Evolutionary conservation across 192 early-diverging fungal genomes (phyloP).

Genomic region (Mortierella claussenii): DNA sequence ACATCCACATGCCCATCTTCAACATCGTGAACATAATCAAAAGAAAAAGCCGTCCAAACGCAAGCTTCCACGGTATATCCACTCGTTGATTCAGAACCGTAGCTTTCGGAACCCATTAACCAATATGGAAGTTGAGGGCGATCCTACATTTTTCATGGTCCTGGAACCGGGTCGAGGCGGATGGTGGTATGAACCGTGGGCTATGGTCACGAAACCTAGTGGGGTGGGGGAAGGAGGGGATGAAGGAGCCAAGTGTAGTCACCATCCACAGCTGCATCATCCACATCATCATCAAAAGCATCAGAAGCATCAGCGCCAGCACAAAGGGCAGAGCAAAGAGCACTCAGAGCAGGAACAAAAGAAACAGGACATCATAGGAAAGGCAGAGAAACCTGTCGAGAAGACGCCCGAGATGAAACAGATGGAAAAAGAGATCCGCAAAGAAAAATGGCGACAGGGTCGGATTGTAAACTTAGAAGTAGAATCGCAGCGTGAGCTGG

Average conservation of each 20-base stretch:
- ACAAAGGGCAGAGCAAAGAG: background rate
- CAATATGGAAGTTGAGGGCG: conserved; percentile 39
- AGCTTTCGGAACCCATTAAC: conserved; percentile 35
- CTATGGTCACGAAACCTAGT: conserved; percentile 6
- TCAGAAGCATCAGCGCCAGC: background rate
- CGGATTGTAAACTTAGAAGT: conserved; percentile 29
- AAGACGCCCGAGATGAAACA: conserved; percentile 20
- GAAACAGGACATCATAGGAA: background rate
- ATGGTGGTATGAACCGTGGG: conserved; percentile 52
- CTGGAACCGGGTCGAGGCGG: conserved; percentile 32
- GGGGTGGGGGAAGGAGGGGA: background rate
- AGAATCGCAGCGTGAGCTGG: conserved; percentile 42
- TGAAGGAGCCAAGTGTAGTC: background rate
- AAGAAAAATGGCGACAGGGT: conserved; percentile 41
- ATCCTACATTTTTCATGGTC: conserved; percentile 38
- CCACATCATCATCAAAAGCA: background rate
- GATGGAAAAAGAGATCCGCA: conserved; percentile 27
- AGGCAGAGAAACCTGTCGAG: background rate
- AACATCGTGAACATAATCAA: too few species aligned
- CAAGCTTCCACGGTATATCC: conserved; percentile 26
- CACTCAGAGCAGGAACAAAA: background rate
- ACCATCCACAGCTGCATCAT: background rate
- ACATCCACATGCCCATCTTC: background rate
- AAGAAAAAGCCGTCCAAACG: background rate
- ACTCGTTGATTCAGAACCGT: conserved; percentile 41